Evolutionary conservation across 441 rosid species (phyloP), one percentile per base, ranked within the genome.

Genomic region (Codiaeum variegatum): DNA sequence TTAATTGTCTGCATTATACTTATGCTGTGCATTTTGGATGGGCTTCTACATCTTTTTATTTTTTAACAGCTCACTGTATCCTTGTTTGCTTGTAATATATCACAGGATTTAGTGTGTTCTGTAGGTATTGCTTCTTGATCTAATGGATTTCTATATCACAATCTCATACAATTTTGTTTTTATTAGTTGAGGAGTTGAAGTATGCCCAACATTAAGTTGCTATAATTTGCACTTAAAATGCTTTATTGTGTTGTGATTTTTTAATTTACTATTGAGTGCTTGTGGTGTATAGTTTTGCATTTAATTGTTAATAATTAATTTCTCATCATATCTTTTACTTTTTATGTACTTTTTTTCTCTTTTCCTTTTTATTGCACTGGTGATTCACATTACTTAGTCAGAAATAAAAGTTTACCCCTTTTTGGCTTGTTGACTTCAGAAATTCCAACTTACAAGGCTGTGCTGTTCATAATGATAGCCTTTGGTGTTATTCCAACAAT

Each of bases 401-500:
- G 49, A 23, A 29, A 28, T 6, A 23, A 13, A 31, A 62, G 16
- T 52, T 67, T 12, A 62, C 72, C 6, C 42, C 3, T 15, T 60
- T 47, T 67, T 55, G 23, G 1, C 13, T n/a, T 85, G 67, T 78
- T 61, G 63, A 67, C 56, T 72, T 38, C 88, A 94, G 97, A 85
- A 76, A 82, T 90, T 62, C 77, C 83, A 58, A 88, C 88, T 36
- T 81, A 80, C 75, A 85, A 71, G 83, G 83, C 83, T 42, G 86
- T 88, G 63, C 76, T 90, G 76, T 79, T 70, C 79, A 18, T 80
- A 8, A 90, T 94, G 98, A 77, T 81, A 31, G 84, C 79, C 52
- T 86, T 89, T 81, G 98, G 74, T 79, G 97, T 87, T 81, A 73
- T 88, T 75, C 98, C 98, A 68, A 94, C 98, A 28, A 69, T 91